A percentile compares a stretch with the other conserved stretches of the same genome.
Evolutionary conservation across 225 moss, liverwort and hornwort species (phyloP).

Genomic region (Pseudisothecium myosuroides): DNA sequence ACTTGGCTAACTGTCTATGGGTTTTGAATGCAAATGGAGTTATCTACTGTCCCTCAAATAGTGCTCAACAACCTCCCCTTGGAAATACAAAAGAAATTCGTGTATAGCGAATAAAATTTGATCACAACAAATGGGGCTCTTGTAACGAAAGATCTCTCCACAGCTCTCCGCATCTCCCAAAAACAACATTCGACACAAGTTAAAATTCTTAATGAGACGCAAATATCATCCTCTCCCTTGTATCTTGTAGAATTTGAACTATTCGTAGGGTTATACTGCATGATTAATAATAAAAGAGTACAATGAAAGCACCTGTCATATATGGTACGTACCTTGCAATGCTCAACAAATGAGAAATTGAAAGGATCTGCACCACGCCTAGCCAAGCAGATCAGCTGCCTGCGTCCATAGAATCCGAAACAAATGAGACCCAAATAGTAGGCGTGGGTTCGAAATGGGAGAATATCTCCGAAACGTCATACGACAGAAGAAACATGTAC

Average conservation of each 20-base stretch:
- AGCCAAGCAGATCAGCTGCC: conserved; percentile 72
- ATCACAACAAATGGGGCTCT: background rate
- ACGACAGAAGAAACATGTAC: background rate
- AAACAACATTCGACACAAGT: background rate
- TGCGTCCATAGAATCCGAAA: conserved; percentile 9
- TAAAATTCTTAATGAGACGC: background rate
- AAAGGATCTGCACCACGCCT: conserved; percentile 85
- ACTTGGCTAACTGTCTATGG: background rate
- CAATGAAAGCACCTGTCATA: background rate
- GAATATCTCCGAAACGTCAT: background rate
- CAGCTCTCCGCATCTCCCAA: background rate
- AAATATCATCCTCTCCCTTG: background rate
- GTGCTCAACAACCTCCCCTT: background rate
- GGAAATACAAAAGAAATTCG: background rate
- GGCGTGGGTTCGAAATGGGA: background rate
- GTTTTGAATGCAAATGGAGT: background rate
- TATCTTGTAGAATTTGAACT: background rate
- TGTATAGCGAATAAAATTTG: background rate
- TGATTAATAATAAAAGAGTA: background rate
- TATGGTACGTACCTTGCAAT: conserved; percentile 44
- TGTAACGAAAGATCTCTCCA: background rate
- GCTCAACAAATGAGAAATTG: conserved; percentile 78
- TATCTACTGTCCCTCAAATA: background rate
- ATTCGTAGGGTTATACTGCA: background rate
- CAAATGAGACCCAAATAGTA: background rate